phyloP scores from a whole-genome alignment of 306 rosid species.

The Pachyrhizus erosus region DNA sequence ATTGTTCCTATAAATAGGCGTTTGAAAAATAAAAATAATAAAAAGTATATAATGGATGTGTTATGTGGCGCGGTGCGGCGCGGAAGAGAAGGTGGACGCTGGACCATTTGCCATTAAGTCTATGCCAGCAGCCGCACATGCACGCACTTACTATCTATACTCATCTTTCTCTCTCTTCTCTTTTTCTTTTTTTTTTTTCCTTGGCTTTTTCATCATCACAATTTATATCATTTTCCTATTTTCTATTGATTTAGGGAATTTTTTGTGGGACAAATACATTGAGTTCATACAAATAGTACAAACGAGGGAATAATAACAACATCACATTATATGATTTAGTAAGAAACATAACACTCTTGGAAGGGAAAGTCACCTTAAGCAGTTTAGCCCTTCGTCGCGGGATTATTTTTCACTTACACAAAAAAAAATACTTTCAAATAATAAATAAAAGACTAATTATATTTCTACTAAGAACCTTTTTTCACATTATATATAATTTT shows the following conservation, averaged over 20 bases:
- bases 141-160: background rate
- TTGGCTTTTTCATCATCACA: background rate
- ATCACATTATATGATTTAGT: background rate
- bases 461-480: no score
- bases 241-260: background rate
- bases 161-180: background rate
- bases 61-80: conserved; percentile 24
- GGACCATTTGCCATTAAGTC: conserved; percentile 13
- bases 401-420: no score
- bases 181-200: background rate
- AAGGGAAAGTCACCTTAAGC: background rate
- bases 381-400: no score
- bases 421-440: no score
- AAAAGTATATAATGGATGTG: background rate
- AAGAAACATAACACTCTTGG: background rate
- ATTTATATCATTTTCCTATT: background rate
- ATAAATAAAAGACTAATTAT: no score
- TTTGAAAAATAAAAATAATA: background rate
- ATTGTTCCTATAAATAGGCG: background rate
- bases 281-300: background rate
- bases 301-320: background rate
- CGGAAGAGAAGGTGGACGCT: background rate
- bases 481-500: no score
- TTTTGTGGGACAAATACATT: background rate
- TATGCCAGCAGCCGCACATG: conserved; percentile 5